These are phyloP conservation scores for Dendrobium catenatum DNA, from an alignment of 106 monocot genomes.

Conservation along the genomic window DNA sequence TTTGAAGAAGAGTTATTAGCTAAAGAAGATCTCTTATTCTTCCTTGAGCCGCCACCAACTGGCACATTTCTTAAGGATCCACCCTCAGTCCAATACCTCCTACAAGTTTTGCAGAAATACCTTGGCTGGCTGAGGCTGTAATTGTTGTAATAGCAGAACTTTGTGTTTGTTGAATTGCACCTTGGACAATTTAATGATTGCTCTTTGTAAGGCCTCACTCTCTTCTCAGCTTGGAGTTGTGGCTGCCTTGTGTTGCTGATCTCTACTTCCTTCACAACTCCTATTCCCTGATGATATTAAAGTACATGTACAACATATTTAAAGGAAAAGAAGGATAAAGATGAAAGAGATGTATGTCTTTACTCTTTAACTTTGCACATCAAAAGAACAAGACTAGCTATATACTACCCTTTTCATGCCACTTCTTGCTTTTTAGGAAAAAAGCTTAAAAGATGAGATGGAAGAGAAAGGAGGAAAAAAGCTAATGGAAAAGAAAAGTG, in stretches of 20 bases:
- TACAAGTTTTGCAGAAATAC: constrained; percentile 8
- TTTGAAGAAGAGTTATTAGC: neutral
- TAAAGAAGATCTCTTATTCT: constrained; percentile 9
- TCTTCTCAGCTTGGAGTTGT: neutral
- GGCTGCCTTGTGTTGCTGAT: neutral
- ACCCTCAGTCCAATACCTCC: constrained; percentile 13
- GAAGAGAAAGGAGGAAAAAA: constrained; percentile 10
- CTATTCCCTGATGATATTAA: constrained; percentile 3
- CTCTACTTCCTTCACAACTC: neutral
- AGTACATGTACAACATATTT: neutral
- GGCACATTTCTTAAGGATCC: constrained; percentile 7
- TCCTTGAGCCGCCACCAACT: constrained; percentile 5
- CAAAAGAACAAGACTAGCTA: neutral
- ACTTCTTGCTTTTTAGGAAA: neutral
- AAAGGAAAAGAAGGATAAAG: neutral
- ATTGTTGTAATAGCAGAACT: constrained; percentile 13
- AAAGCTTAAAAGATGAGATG: constrained; percentile 5
- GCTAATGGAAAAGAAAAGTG: constrained; percentile 4
- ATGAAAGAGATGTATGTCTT: neutral
- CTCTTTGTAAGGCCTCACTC: neutral
- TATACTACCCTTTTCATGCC: constrained; percentile 4
- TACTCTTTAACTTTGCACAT: constrained; percentile 1
- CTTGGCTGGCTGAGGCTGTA: constrained; percentile 12
- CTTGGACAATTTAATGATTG: neutral
- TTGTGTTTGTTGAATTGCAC: constrained; percentile 10